Evolutionary conservation across 768 basidiomycete species (phyloP), one percentile per base, ranked within the genome.

Genomic region (Suillus decipiens): DNA sequence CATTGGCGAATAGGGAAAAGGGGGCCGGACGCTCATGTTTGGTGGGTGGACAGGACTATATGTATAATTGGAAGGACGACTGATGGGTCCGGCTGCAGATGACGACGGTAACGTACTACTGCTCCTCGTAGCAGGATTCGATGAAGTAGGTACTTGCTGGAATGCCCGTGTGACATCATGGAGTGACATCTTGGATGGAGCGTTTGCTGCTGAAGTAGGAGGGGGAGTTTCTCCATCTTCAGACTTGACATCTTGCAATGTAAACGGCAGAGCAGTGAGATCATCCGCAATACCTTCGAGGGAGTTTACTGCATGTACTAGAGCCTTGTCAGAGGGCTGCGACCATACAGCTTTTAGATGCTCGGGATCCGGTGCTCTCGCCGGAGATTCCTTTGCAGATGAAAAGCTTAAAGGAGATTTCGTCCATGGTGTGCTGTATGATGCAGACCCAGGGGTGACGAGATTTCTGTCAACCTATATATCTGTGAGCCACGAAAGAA

Each of bases 301-400:
- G 2, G 93, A 95, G 73, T 95, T 96, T 28, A 89, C 82, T 10
- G 85, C 79, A 63, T 87, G 84, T 39, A 83, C 73, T 59, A 82
- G 84, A n/a, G 86, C 80, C 73, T 89, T 89, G 72, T 87, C 86
- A 5, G 92, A 83, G 6, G 88, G 83, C 69, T 92, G 88, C 22
- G 90, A 90, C 90, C 93, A 94, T 9, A 94, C 84, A 28, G 89
- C 88, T 74, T 90, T 93, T 59, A 95, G 78, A 66, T 91, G 91
- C 69, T 93, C 92, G n/a, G 89, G 89, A 72, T 92, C 90, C 7
- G 90, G 89, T 43, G 81, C 82, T 59, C 89, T 82, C 45, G 85
- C 83, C 17, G 89, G 81, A 10, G 87, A 84, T 41, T 93, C 90
- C 72, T 92, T 92, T 56, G 84, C 71, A 57, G 56, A 57, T 11